Evolutionary conservation across 2,329 filamentous ascomycete genomes (phyloP).

Genomic region (Aureobasidium sp.): DNA sequence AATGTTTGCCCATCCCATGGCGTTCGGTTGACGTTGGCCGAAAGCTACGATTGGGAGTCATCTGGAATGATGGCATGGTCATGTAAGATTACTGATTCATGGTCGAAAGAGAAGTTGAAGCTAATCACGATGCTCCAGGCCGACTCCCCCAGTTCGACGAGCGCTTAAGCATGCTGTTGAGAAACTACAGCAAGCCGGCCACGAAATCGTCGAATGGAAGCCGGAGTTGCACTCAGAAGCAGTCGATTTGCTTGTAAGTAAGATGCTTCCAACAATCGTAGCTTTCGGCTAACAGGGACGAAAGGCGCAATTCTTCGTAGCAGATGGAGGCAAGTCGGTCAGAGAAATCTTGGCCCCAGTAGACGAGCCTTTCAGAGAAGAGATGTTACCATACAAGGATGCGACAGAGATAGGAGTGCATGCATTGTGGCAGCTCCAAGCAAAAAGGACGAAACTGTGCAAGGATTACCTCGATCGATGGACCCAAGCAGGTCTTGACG

Average conservation of each 20-base stretch:
- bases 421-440: slow-evolving; percentile 44
- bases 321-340: slow-evolving; percentile 46
- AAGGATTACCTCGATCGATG: slow-evolving; percentile 40
- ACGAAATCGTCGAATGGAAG: slow-evolving; percentile 52
- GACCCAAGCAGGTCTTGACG: slow-evolving; percentile 37
- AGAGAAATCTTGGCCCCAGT: slow-evolving; percentile 34
- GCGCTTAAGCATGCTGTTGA: slow-evolving; percentile 50
- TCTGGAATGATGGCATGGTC: slow-evolving; percentile 54
- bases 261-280: neutral
- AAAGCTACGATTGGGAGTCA: slow-evolving; percentile 54
- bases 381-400: slow-evolving; percentile 40
- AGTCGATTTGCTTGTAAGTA: slow-evolving; percentile 41
- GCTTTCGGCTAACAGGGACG: neutral
- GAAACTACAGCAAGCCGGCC: slow-evolving; percentile 43
- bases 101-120: neutral
- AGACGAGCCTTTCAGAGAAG: slow-evolving; percentile 41
- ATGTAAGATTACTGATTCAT: slow-evolving; percentile 19
- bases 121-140: slow-evolving; percentile 25
- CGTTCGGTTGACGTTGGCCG: slow-evolving; percentile 33
- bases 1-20: slow-evolving; percentile 49
- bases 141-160: slow-evolving; percentile 52
- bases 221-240: slow-evolving; percentile 46
- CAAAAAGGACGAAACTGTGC: slow-evolving; percentile 36
- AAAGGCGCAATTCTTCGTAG: slow-evolving; percentile 39
- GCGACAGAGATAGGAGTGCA: slow-evolving; percentile 37